Conservation (phyloP, 768 basidiomycete genomes). For the Amanita rubescens region DNA sequence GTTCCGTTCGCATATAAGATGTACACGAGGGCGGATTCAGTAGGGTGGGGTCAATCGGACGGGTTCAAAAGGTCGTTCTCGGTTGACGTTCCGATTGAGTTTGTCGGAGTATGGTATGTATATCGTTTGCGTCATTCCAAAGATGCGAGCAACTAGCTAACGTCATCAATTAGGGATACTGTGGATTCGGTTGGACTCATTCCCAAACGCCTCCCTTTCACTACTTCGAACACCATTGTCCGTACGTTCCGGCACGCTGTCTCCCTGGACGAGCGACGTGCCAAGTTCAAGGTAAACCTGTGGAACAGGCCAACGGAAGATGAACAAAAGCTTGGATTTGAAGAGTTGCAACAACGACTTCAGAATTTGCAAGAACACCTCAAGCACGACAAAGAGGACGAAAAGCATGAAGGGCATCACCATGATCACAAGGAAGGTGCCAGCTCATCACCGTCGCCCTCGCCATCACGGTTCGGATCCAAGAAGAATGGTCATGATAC, state of each 20-base stretch:
- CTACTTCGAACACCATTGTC: conserved; percentile 46
- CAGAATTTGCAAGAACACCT: background rate
- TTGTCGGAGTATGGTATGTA: conserved; percentile 49
- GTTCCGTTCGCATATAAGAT: conserved; percentile 60
- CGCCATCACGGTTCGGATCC: background rate
- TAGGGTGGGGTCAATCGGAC: conserved; percentile 40
- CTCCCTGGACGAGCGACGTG: conserved; percentile 54
- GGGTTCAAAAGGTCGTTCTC: conserved; percentile 53
- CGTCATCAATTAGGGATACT: conserved; percentile 43
- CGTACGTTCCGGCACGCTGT: conserved; percentile 58
- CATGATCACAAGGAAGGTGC: background rate
- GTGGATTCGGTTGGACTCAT: conserved; percentile 57
- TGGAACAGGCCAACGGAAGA: conserved; percentile 33
- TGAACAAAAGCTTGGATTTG: conserved; percentile 20
- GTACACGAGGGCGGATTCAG: conserved; percentile 43
- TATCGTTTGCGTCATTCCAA: too few relatives aligned
- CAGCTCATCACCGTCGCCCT: background rate
- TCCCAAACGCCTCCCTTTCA: conserved; percentile 48
- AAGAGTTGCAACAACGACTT: background rate
- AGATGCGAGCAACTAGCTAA: background rate
- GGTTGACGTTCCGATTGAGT: conserved; percentile 46
- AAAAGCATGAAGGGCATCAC: background rate
- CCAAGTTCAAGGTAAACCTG: conserved; percentile 51
- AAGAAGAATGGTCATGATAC: background rate
- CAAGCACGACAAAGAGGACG: background rate